These are phyloP conservation scores for Aureobasidium mangrovei DNA, from an alignment of 2,329 filamentous ascomycete genomes.

Conservation along the genomic window DNA sequence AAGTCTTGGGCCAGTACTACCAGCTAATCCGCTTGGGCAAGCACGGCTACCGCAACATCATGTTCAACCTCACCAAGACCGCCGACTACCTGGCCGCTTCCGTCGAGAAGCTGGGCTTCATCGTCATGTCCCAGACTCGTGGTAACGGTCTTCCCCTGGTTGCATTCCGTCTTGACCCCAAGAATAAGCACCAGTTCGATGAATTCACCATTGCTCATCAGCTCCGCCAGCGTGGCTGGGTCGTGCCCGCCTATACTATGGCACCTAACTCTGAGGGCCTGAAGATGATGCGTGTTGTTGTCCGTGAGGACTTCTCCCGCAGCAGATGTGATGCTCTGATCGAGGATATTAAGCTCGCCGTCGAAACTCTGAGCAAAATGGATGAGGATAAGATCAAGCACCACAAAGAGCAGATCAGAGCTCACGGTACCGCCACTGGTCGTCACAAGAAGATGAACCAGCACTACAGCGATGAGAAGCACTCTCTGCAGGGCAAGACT, in stretches of 20 bases:
- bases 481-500: conserved; percentile 80
- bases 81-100: conserved; percentile 75
- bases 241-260: conserved; percentile 96
- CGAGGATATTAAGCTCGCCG: conserved; percentile 66
- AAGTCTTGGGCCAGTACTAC: conserved; percentile 96
- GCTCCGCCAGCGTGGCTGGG: conserved; percentile 79
- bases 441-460: conserved; percentile 29
- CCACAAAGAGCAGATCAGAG: conserved; percentile 46
- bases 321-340: conserved; percentile 72
- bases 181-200: conserved; percentile 45
- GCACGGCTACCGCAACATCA: conserved; percentile 84
- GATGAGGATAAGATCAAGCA: conserved; percentile 62
- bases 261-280: conserved; percentile 74
- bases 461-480: conserved; percentile 61
- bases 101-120: conserved; percentile 67
- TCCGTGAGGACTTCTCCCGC: conserved; percentile 84
- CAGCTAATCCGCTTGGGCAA: conserved; percentile 92
- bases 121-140: conserved; percentile 74
- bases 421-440: conserved; percentile 19
- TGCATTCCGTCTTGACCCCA: conserved; percentile 66
- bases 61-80: conserved; percentile 84
- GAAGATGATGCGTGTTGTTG: conserved; percentile 87
- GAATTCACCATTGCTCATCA: conserved; percentile 62
- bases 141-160: conserved; percentile 81
- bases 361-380: conserved; percentile 59